Evolutionary conservation across 164 flowering plant species (phyloP).

Genomic region (Litsea cubeba): DNA sequence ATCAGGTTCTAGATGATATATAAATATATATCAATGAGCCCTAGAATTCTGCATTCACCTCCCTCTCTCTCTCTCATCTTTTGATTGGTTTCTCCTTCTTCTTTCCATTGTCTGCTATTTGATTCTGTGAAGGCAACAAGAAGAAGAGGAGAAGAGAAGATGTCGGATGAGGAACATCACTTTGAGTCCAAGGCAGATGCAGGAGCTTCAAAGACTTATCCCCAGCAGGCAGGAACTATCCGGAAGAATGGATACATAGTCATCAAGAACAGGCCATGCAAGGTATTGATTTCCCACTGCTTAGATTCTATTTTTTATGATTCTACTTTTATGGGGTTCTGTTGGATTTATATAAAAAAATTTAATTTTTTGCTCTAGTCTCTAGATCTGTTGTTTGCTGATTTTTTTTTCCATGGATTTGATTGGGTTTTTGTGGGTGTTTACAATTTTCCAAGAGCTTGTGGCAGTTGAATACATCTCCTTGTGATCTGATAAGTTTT

Average conservation of each 20-base stretch:
- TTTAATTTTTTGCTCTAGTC: too few relatives aligned
- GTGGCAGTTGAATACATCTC: too few relatives aligned
- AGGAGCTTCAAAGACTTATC: slow-evolving; percentile 62
- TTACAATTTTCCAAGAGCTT: too few relatives aligned
- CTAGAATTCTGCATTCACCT: background rate
- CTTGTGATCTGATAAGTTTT: too few relatives aligned
- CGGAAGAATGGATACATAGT: slow-evolving; percentile 38
- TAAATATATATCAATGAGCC: background rate
- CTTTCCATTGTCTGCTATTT: background rate
- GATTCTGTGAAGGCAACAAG: background rate
- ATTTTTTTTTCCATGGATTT: too few relatives aligned
- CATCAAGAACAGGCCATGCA: slow-evolving; percentile 27
- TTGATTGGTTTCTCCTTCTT: background rate
- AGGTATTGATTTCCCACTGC: slow-evolving; percentile 6
- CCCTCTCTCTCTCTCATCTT: background rate
- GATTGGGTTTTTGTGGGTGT: too few relatives aligned
- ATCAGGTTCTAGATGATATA: background rate
- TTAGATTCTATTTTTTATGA: too few relatives aligned
- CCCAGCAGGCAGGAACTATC: slow-evolving; percentile 49
- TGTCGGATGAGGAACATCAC: slow-evolving; percentile 76
- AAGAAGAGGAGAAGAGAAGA: slow-evolving; percentile 13
- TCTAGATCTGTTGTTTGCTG: too few relatives aligned
- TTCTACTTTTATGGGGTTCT: too few relatives aligned
- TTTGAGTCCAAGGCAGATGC: slow-evolving; percentile 64
- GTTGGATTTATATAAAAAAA: too few relatives aligned